These are phyloP conservation scores for Ostreobium quekettii DNA, from an alignment of 139 green algal species.

Conservation along the genomic window DNA sequence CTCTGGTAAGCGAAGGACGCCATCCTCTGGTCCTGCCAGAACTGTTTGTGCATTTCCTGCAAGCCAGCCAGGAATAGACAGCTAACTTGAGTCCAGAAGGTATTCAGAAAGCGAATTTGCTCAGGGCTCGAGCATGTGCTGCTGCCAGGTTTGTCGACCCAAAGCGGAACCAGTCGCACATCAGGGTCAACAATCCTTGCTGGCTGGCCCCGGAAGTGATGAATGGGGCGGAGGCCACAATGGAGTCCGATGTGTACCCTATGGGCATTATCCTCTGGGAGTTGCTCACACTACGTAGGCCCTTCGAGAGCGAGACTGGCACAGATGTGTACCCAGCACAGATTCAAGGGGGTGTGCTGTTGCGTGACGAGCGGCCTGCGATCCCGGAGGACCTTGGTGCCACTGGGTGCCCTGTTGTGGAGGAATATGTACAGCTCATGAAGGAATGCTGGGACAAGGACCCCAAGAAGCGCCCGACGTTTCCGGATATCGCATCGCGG, in stretches of 20 bases:
- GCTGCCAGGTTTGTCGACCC: slow-evolving; percentile 2
- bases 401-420: slow-evolving; percentile 6
- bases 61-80: too few relatives aligned
- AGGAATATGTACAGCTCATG: slow-evolving; percentile 14
- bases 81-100: too few relatives aligned
- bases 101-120: too few relatives aligned
- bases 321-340: neutral
- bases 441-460: slow-evolving; percentile 15
- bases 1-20: neutral
- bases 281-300: slow-evolving; percentile 1
- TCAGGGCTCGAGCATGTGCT: neutral
- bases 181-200: neutral
- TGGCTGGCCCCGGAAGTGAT: slow-evolving; percentile 47
- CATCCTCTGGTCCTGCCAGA: neutral
- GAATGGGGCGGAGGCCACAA: neutral
- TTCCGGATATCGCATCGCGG: neutral
- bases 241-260: slow-evolving; percentile 13
- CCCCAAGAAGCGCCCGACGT: slow-evolving; percentile 4
- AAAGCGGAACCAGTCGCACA: neutral
- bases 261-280: slow-evolving; percentile 20
- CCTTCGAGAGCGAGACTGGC: slow-evolving; percentile 6
- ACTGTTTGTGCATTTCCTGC: too few relatives aligned
- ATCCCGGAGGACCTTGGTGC: neutral
- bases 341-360: neutral
- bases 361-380: slow-evolving; percentile 1